Percentiles rank a stretch among this genome's conserved stretches.
These are phyloP conservation scores for Solanum chmielewskii DNA, from an alignment of 257 asterid species.

Conservation along the genomic window DNA sequence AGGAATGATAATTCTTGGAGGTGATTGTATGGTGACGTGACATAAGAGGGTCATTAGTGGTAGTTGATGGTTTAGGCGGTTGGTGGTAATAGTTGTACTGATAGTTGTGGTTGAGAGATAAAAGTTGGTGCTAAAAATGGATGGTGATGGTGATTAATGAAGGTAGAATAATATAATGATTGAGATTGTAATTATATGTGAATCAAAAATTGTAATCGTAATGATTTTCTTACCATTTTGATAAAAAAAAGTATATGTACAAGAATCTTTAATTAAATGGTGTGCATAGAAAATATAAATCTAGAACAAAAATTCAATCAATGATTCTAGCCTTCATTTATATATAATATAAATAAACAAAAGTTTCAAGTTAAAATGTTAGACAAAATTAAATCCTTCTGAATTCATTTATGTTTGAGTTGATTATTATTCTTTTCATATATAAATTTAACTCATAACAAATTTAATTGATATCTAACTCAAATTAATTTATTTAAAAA, in stretches of 20 bases:
- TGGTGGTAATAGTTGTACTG: no score
- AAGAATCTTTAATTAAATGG: background rate
- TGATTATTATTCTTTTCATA: background rate
- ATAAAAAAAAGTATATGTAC: background rate
- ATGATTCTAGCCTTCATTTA: background rate
- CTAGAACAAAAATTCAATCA: background rate
- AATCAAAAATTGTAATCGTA: background rate
- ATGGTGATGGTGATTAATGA: background rate
- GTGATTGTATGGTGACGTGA: background rate
- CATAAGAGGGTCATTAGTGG: background rate
- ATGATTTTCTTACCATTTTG: background rate
- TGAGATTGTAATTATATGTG: background rate
- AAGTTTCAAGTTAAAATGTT: background rate
- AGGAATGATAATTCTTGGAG: background rate
- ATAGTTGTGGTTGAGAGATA: background rate
- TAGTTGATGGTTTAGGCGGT: background rate
- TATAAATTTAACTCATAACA: background rate
- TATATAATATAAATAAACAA: background rate
- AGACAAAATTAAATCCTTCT: background rate
- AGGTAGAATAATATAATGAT: background rate
- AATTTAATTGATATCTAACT: background rate
- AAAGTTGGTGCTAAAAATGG: background rate
- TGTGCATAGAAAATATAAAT: background rate
- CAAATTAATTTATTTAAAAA: background rate
- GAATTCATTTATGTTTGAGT: background rate